Evolutionary conservation across 768 basidiomycete species (phyloP), one percentile per base, ranked within the genome.

Genomic region (Gloeopeniophorella convolvens): DNA sequence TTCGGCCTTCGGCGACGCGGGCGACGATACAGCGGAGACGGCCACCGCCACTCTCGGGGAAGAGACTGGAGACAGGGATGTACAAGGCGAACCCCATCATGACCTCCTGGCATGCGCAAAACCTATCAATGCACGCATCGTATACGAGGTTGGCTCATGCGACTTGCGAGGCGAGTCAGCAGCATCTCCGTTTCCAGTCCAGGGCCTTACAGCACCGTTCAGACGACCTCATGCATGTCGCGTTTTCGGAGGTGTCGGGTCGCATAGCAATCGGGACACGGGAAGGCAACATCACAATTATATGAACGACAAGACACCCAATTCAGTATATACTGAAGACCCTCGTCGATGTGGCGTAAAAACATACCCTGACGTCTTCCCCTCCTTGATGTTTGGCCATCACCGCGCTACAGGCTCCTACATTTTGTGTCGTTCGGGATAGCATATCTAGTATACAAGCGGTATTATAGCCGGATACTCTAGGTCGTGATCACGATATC

Each of bases 201-300:
- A 39, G 28, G n/a, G 13, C 12, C 11, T 42, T 20, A 30, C 13
- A 6, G 32, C 4, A 2, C 46, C 15, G 4, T 16, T 8, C 5
- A 67, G 65, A 67, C 45, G 65, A 67, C 36, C 54, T 67, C 20
- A 63, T 59, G 21, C 63, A 64, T 37, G 60, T 64, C 45, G 63
- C 64, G 1, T 62, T 67, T 45, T 63, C 65, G 1, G 65, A 67
- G 42, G 54, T 58, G 11, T 64, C 64, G 9, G 64, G 65, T 5
- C 48, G 42, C 20, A 60, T 67, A 33, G 58, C 55, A 4, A 46
- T 67, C 15, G 65, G 63, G 3, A 67, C 63, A 15, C 50, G 65
- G n/a, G n/a, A n/a, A n/a, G n/a, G n/a, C n/a, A n/a, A n/a, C n/a
- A n/a, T n/a, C n/a, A n/a, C n/a, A n/a, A n/a, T n/a, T n/a, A n/a